phyloP scores from a whole-genome alignment of 805 yeast species.

The Yamadazyma insecticola region DNA sequence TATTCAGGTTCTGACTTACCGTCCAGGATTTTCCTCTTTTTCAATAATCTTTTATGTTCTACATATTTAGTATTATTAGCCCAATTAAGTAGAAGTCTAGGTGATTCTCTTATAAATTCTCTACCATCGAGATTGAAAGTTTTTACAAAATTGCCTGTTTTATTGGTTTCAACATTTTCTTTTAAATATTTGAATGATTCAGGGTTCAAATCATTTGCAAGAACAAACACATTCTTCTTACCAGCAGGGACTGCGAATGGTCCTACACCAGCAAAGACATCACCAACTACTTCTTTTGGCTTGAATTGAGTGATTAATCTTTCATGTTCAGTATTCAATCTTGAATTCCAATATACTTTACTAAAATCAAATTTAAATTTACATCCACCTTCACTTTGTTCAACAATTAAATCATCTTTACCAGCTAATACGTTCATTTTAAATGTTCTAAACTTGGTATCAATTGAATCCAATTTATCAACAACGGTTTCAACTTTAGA shows the following conservation, averaged over 20 bases:
- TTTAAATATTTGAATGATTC: constrained; percentile 69
- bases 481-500: constrained; percentile 82
- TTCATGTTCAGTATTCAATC: constrained; percentile 91
- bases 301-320: constrained; percentile 62
- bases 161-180: constrained; percentile 61
- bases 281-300: constrained; percentile 76
- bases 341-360: constrained; percentile 95
- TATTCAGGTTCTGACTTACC: constrained; percentile 31
- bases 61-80: constrained; percentile 25
- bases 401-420: constrained; percentile 65
- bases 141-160: constrained; percentile 53
- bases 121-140: constrained; percentile 79
- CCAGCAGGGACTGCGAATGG: constrained; percentile 98
- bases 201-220: constrained; percentile 94
- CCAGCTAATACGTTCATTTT: constrained; percentile 94
- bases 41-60: constrained; percentile 29
- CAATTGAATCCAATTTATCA: constrained; percentile 83
- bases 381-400: constrained; percentile 86
- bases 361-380: constrained; percentile 81
- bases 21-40: constrained; percentile 34
- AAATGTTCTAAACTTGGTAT: constrained; percentile 85
- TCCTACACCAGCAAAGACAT: constrained; percentile 98
- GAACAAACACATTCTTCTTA: constrained; percentile 68
- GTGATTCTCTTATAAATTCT: constrained; percentile 64
- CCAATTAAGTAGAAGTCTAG: constrained; percentile 48